phyloP scores from a whole-genome alignment of 257 asterid genomes.

The Salvia splendens region DNA sequence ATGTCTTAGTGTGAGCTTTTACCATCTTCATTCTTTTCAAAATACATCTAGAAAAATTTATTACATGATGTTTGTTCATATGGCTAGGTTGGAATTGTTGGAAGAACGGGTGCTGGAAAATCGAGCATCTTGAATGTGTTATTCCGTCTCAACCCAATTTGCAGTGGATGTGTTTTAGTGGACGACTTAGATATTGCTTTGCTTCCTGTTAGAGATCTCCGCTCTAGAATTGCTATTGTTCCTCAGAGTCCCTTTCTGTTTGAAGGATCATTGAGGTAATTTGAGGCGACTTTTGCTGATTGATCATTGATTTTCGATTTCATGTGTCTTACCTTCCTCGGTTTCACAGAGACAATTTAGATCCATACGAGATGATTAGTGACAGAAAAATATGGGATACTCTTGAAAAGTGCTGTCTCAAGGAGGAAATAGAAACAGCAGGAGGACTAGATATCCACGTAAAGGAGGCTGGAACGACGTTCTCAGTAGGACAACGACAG shows the following conservation, averaged over 20 bases:
- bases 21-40: background rate
- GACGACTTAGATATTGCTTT: constrained; percentile 58
- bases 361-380: constrained; percentile 56
- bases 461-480: constrained; percentile 76
- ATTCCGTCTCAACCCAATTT: constrained; percentile 75
- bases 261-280: constrained; percentile 86
- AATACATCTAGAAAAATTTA: background rate
- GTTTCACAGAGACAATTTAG: constrained; percentile 69
- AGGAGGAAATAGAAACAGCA: constrained; percentile 77
- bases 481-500: constrained; percentile 98
- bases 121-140: constrained; percentile 83
- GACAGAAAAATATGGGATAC: constrained; percentile 66
- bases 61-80: background rate
- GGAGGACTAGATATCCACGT: constrained; percentile 80
- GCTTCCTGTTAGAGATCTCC: constrained; percentile 70
- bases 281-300: too few relatives aligned
- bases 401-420: constrained; percentile 75
- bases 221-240: constrained; percentile 77
- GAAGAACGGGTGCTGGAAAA: constrained; percentile 98
- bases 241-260: constrained; percentile 91
- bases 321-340: constrained; percentile 4
- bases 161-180: constrained; percentile 61
- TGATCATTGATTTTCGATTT: background rate
- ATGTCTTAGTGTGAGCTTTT: too few relatives aligned
- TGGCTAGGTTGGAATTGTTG: constrained; percentile 83